Evolutionary conservation across 441 rosid genomes (phyloP), one percentile per base, ranked within the genome.

Genomic region (Mallotus japonicus): DNA sequence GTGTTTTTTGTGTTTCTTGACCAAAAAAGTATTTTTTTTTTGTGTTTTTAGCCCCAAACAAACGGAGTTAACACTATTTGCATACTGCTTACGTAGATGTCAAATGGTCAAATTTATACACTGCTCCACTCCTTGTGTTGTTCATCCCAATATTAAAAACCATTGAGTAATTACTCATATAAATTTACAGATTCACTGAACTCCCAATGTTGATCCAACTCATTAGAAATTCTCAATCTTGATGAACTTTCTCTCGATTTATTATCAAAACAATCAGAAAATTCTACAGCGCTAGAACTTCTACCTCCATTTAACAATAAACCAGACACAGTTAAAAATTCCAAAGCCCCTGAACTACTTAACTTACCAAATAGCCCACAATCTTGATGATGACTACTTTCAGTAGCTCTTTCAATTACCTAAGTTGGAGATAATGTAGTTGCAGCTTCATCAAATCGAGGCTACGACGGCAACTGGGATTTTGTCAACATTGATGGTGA

Each of bases 381-480:
- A 28, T 77, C 86, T 10, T 60, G 78, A 19, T 55, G 59, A 55
- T 55, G 37, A 22, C 50, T 80, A 17, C 69, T 81, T 22, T 79
- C 92, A 24, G 81, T 75, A 22, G 81, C 86, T 34, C 86, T 75
- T 63, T 79, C 90, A 8, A 88, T 85, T 1, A 92, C 97, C 0
- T 90, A 91, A 34, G 90, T 88, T 20, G 95, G 98, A 5, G 98
- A 92, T n/a, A 90, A 95, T 0, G 96, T 87, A 19, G 88, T 50
- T 4, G 65, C 62, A 15, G 65, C 37, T 42, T 63, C 84, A 50
- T 86, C 93, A 12, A 92, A 85, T 54, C 80, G 88, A 57, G 78
- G 74, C 98, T 1, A 90, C 95, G 24, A 95, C 80, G 37, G 97
- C 99, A 22, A 91, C 90, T 8, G 99, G 99, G 77, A 95, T 91